These are phyloP conservation scores for Mycosarcoma mackinlayi DNA, from an alignment of 1,284 basidiomycete genomes.

Conservation along the genomic window DNA sequence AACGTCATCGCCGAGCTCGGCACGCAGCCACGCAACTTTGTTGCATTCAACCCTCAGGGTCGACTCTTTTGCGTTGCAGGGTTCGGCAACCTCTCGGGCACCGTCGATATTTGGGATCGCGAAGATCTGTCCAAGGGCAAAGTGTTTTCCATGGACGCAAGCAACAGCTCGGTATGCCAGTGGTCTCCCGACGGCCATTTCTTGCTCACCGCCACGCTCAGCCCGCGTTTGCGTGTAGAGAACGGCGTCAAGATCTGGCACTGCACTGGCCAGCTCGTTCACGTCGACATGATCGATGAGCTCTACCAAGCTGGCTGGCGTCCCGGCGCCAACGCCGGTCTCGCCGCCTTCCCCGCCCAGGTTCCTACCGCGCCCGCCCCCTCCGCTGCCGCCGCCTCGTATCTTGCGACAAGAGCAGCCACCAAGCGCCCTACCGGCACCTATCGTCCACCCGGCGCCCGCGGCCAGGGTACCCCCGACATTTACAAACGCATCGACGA, in stretches of 20 bases:
- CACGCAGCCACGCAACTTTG: constrained; percentile 86
- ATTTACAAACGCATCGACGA: constrained; percentile 91
- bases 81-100: constrained; percentile 95
- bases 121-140: constrained; percentile 78
- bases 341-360: constrained; percentile 78
- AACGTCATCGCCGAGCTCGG: constrained; percentile 91
- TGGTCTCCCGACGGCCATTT: constrained; percentile 95
- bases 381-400: constrained; percentile 73
- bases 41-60: constrained; percentile 94
- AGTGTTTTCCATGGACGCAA: constrained; percentile 86
- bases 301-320: constrained; percentile 90
- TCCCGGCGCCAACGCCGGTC: constrained; percentile 76
- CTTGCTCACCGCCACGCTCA: constrained; percentile 91
- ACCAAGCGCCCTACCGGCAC: constrained; percentile 67
- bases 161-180: constrained; percentile 91
- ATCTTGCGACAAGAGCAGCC: constrained; percentile 62
- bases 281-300: constrained; percentile 81
- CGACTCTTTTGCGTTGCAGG: constrained; percentile 88
- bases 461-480: constrained; percentile 83
- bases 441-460: constrained; percentile 73
- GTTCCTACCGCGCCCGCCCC: constrained; percentile 81
- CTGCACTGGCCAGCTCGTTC: constrained; percentile 84
- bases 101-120: constrained; percentile 90
- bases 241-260: constrained; percentile 98
- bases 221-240: constrained; percentile 92